These are phyloP conservation scores for Rhizopogon vulgaris DNA, from an alignment of 768 basidiomycete genomes.

Conservation along the genomic window DNA sequence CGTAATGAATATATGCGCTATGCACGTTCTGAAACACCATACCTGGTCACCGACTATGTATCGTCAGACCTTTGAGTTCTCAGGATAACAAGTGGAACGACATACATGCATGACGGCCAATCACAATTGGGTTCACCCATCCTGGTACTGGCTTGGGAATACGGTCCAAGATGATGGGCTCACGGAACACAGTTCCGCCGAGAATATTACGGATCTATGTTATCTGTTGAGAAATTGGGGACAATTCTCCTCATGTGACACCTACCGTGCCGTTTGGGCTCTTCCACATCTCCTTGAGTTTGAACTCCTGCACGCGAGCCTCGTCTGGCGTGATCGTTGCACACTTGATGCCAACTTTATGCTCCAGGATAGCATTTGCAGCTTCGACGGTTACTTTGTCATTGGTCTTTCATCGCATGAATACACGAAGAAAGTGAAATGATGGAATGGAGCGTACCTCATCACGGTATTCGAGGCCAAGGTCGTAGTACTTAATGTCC, in stretches of 20 bases:
- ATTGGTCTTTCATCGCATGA: slow-evolving; percentile 56
- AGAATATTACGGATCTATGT: slow-evolving; percentile 91
- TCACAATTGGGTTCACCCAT: slow-evolving; percentile 94
- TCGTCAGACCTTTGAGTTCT: slow-evolving; percentile 85
- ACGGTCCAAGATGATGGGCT: slow-evolving; percentile 87
- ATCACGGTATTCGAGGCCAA: slow-evolving; percentile 93
- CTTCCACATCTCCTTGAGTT: slow-evolving; percentile 98
- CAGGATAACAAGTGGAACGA: slow-evolving; percentile 19
- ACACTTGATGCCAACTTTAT: slow-evolving; percentile 98
- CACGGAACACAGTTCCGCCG: slow-evolving; percentile 97
- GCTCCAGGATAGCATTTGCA: slow-evolving; percentile 88
- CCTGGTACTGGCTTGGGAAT: slow-evolving; percentile 95
- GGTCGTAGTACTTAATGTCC: slow-evolving; percentile 97
- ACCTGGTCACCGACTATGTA: slow-evolving; percentile 85
- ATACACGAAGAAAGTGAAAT: not conserved
- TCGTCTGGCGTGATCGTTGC: slow-evolving; percentile 99
- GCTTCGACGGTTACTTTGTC: slow-evolving; percentile 92
- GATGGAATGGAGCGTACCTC: slow-evolving; percentile 39
- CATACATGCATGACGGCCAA: slow-evolving; percentile 83
- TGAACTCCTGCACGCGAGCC: slow-evolving; percentile 92
- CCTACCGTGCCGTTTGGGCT: slow-evolving; percentile 91
- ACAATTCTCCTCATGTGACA: slow-evolving; percentile 5
- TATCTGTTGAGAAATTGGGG: slow-evolving; percentile 2
- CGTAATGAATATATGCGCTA: slow-evolving; percentile 3
- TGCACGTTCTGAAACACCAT: slow-evolving; percentile 13